A percentile compares a stretch with the other conserved stretches of the same genome.
These are phyloP conservation scores for Populus hybrid DNA, from an alignment of 441 rosid species.

Conservation along the genomic window DNA sequence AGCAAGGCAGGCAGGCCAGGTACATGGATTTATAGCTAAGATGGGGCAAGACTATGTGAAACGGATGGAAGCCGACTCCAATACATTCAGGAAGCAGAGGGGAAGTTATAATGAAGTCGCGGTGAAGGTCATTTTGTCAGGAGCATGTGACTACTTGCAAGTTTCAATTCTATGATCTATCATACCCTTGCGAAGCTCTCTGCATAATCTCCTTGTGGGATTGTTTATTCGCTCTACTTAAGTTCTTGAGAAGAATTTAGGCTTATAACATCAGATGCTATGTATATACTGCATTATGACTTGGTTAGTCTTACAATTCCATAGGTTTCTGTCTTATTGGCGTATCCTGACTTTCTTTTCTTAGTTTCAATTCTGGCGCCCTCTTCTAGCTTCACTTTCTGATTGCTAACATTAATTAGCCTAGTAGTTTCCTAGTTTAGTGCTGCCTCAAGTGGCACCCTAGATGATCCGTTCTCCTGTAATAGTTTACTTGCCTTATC, in stretches of 20 bases:
- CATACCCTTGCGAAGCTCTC: not conserved
- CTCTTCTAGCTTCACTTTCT: conserved; percentile 2
- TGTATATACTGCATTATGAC: conserved; percentile 34
- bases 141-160: conserved; percentile 12
- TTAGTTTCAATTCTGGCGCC: not conserved
- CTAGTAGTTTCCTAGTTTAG: conserved; percentile 12
- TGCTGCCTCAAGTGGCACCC: conserved; percentile 12
- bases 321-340: conserved; percentile 22
- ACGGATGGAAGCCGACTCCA: conserved; percentile 21
- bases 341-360: conserved; percentile 4
- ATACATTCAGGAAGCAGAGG: conserved; percentile 19
- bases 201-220: not conserved
- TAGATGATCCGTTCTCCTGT: conserved; percentile 10
- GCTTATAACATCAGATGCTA: conserved; percentile 10
- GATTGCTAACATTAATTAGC: conserved; percentile 15
- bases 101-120: not conserved
- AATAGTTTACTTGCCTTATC: conserved; percentile 4
- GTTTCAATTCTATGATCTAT: conserved; percentile 3
- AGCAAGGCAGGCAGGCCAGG: not conserved
- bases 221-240: conserved; percentile 18
- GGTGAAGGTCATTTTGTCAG: conserved; percentile 7
- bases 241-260: conserved; percentile 16
- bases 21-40: not conserved
- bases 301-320: conserved; percentile 11
- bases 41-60: conserved; percentile 19